Evolutionary conservation across 345 rosid species (phyloP).

Genomic region (Xanthoceras sorbifolium): DNA sequence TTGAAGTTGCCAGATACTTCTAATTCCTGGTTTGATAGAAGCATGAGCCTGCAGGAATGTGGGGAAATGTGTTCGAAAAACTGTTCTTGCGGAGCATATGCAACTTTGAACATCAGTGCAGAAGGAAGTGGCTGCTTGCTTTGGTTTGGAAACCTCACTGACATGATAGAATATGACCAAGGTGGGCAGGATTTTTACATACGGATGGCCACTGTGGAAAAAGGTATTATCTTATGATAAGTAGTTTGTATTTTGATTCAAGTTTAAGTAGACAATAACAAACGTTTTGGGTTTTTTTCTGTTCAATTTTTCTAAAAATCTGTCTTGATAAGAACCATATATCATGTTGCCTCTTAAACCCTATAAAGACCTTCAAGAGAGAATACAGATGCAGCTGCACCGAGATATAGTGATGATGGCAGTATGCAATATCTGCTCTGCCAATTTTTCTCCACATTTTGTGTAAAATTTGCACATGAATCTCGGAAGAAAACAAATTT

Average conservation of each 20-base stretch:
- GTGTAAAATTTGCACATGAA: too few species aligned
- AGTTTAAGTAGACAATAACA: too few species aligned
- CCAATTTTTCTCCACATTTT: too few species aligned
- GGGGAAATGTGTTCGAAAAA: conserved; percentile 34
- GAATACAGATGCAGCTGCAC: too few species aligned
- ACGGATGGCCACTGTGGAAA: conserved; percentile 27
- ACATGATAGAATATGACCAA: conserved; percentile 25
- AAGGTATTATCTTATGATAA: conserved; percentile 26
- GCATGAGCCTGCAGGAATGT: conserved; percentile 33
- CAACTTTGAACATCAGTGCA: conserved; percentile 35
- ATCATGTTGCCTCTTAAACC: too few species aligned
- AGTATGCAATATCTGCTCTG: too few species aligned
- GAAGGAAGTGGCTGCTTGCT: conserved; percentile 55
- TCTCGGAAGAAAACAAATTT: background rate
- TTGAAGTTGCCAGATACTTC: conserved; percentile 50
- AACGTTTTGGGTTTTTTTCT: too few species aligned
- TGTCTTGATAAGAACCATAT: too few species aligned
- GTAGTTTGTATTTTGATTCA: background rate
- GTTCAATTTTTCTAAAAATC: too few species aligned
- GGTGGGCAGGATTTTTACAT: conserved; percentile 30
- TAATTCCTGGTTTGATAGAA: conserved; percentile 24
- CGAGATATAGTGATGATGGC: too few species aligned
- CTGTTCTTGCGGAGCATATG: conserved; percentile 57
- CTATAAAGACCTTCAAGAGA: too few species aligned
- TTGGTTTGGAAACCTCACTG: conserved; percentile 49